phyloP scores from a whole-genome alignment of 139 green algal species.

The Coelastrella sp. region DNA sequence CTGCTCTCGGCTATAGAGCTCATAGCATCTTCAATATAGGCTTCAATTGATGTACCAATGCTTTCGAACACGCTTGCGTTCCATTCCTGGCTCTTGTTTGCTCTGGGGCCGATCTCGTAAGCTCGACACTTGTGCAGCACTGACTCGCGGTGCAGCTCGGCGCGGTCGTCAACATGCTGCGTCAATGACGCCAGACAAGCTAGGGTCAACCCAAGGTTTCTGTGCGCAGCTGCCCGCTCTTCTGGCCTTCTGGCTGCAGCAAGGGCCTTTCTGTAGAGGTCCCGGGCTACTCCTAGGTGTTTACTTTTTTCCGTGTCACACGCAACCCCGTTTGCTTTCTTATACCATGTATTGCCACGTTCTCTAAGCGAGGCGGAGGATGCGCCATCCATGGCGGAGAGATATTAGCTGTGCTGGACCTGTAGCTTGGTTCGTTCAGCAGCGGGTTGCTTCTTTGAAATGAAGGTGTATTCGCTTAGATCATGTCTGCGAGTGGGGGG shows the following conservation, averaged over 20 bases:
- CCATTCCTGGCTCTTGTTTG: conserved; percentile 1
- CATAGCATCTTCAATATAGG: neutral
- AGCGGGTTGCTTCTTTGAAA: no score
- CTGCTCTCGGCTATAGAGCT: neutral
- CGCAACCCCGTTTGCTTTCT: neutral
- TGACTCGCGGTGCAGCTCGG: neutral
- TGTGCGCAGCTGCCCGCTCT: neutral
- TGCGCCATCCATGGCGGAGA: neutral
- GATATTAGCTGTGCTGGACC: no score
- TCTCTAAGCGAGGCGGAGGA: neutral
- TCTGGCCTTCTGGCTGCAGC: neutral
- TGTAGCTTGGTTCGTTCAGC: no score
- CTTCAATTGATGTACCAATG: neutral
- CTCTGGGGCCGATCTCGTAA: neutral
- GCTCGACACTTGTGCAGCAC: conserved; percentile 19
- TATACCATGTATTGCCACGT: conserved; percentile 11
- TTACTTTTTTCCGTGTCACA: neutral
- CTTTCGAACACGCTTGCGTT: neutral
- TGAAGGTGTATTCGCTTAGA: no score
- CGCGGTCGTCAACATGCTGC: neutral
- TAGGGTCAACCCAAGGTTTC: neutral
- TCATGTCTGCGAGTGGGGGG: no score
- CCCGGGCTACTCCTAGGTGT: neutral
- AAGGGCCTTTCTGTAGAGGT: neutral
- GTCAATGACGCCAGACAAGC: neutral